Evolutionary conservation across 257 asterid genomes (phyloP).

Genomic region (Rubia yunnanensis): DNA sequence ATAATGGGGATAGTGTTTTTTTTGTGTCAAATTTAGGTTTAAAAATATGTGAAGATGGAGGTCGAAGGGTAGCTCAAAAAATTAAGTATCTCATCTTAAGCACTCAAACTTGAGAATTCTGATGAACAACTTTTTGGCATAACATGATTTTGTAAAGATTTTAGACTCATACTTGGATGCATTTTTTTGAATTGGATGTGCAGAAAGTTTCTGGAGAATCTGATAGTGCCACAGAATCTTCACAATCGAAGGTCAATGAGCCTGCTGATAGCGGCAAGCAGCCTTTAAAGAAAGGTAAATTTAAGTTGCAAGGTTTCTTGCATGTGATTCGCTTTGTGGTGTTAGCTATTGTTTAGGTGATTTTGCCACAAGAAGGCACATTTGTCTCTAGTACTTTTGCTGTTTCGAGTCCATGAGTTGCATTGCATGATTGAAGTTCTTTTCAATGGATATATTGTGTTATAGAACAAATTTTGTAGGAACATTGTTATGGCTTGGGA

Average conservation of each 20-base stretch:
- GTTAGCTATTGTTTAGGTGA: not conserved
- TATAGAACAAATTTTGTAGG: not conserved
- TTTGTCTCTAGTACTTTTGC: not conserved
- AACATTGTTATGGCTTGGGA: not conserved
- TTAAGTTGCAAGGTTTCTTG: not conserved
- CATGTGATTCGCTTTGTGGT: not conserved
- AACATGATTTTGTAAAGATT: not conserved
- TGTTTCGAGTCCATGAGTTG: not conserved
- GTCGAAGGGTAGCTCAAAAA: not conserved
- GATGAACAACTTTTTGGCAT: not conserved
- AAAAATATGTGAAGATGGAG: not conserved
- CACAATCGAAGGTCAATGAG: conserved; percentile 40
- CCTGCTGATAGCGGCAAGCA: conserved; percentile 38
- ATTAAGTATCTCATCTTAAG: not conserved
- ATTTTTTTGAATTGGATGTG: conserved; percentile 7
- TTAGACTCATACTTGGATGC: not conserved
- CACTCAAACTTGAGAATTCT: not conserved
- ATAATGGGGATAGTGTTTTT: not conserved
- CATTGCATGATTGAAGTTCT: too few relatives aligned
- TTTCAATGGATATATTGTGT: not conserved
- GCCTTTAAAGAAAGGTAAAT: conserved; percentile 66
- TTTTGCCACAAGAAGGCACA: not conserved
- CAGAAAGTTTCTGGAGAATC: conserved; percentile 72
- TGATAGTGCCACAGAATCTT: conserved; percentile 50
- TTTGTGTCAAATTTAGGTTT: not conserved